A percentile compares a stretch with the other conserved stretches of the same genome.
phyloP scores from a whole-genome alignment of 768 basidiomycete species.

The Panaeolus cyanescens region DNA sequence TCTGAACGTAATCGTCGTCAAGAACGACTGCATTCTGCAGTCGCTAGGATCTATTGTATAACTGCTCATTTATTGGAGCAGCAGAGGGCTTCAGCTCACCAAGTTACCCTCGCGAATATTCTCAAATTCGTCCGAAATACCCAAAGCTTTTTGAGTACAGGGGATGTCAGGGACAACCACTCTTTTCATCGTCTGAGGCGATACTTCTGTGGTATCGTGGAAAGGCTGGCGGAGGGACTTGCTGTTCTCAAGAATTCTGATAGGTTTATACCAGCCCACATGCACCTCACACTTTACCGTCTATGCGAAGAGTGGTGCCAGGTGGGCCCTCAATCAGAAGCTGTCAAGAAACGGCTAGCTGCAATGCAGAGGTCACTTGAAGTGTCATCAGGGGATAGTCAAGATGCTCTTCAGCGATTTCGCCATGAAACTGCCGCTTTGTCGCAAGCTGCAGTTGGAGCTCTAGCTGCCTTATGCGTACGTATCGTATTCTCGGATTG shows the following conservation, averaged over 20 bases:
- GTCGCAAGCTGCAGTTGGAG: conserved; percentile 83
- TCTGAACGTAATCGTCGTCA: conserved; percentile 67
- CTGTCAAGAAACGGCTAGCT: conserved; percentile 67
- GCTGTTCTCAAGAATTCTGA: conserved; percentile 73
- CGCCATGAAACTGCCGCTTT: conserved; percentile 70
- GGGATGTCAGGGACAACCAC: conserved; percentile 74
- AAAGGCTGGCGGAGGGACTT: conserved; percentile 80
- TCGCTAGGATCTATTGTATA: conserved; percentile 86
- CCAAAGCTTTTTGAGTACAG: conserved; percentile 70
- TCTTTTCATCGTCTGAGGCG: conserved; percentile 81
- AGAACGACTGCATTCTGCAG: conserved; percentile 80
- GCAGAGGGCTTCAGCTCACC: conserved; percentile 66
- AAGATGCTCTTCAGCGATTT: conserved; percentile 57
- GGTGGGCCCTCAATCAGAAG: conserved; percentile 73
- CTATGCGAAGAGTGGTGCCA: conserved; percentile 95
- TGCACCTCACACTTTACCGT: conserved; percentile 78
- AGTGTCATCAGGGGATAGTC: conserved; percentile 52
- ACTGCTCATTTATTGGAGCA: conserved; percentile 78
- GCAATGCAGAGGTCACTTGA: conserved; percentile 71
- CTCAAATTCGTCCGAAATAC: conserved; percentile 87
- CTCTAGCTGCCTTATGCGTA: conserved; percentile 86
- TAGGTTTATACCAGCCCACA: conserved; percentile 71
- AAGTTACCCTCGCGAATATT: conserved; percentile 75
- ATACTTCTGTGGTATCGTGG: conserved; percentile 89
- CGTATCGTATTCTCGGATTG: conserved; percentile 32